Evolutionary conservation across 2,329 filamentous ascomycete genomes (phyloP).

Genomic region (Colletotrichum scovillei): DNA sequence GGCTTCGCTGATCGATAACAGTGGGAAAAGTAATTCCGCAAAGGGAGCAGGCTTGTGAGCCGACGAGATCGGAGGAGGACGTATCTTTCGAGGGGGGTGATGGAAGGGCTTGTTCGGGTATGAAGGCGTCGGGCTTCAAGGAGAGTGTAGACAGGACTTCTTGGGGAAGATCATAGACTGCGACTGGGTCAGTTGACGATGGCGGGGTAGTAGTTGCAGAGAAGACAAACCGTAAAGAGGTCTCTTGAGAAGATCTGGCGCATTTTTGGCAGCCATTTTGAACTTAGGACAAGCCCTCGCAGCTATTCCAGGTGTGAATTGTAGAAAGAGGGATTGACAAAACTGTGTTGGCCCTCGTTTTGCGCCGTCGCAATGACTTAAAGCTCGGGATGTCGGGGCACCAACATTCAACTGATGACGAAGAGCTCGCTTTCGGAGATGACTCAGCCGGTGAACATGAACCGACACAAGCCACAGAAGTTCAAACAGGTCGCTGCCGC

Average conservation of each 20-base stretch:
- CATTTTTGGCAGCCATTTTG: conserved; percentile 52
- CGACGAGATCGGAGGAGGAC: conserved; percentile 55
- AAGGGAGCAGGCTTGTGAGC: conserved; percentile 82
- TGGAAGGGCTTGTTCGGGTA: conserved; percentile 35
- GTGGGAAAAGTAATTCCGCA: conserved; percentile 79
- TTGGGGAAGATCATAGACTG: conserved; percentile 85
- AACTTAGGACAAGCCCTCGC: not conserved
- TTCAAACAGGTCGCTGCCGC: not conserved
- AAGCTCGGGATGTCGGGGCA: conserved; percentile 13
- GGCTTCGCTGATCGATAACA: conserved; percentile 84
- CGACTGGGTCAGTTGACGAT: conserved; percentile 37
- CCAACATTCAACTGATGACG: conserved; percentile 13
- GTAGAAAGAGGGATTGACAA: not conserved
- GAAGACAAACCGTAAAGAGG: conserved; percentile 60
- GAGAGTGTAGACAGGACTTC: conserved; percentile 78
- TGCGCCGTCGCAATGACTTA: conserved; percentile 22
- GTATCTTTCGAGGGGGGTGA: conserved; percentile 31
- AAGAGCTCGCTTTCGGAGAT: conserved; percentile 13
- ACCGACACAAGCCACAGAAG: not conserved
- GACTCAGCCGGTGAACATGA: conserved; percentile 32
- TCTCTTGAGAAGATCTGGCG: conserved; percentile 58
- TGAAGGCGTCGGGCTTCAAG: conserved; percentile 50
- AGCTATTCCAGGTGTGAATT: not conserved
- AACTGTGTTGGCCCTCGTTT: not conserved
- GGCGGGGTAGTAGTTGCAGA: conserved; percentile 30